Percentiles rank a stretch among this genome's conserved stretches.
Conservation (phyloP, 2,329 filamentous ascomycete species). For the Colletotrichum acutatum region DNA sequence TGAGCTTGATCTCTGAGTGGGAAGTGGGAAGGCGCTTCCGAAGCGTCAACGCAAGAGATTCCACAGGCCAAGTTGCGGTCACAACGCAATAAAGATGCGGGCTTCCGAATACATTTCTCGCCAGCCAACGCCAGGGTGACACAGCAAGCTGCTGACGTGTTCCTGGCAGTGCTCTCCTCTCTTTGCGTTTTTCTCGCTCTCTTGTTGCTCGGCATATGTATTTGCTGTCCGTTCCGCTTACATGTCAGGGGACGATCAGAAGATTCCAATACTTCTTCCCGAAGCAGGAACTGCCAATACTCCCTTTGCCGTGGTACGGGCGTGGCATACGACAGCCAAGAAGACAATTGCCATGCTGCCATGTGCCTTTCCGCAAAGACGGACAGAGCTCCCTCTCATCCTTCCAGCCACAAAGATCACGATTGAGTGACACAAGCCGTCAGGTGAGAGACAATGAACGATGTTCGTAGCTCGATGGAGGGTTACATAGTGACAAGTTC, state of each 20-base stretch:
- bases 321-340: constrained; percentile 27
- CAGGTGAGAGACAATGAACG: not conserved
- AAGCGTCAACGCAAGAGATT: not conserved
- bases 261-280: not conserved
- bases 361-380: constrained; percentile 30
- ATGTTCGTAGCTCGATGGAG: not conserved
- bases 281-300: not conserved
- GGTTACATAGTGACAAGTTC: not conserved
- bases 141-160: not conserved
- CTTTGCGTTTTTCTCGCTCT: not conserved
- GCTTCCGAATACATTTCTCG: not conserved
- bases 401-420: constrained; percentile 13
- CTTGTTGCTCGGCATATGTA: not conserved
- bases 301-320: not conserved
- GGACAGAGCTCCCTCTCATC: constrained; percentile 2
- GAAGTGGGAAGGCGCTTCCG: not conserved
- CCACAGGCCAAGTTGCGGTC: not conserved
- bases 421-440: constrained; percentile 10
- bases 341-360: constrained; percentile 15
- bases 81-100: not conserved
- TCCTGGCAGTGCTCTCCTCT: not conserved
- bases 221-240: not conserved
- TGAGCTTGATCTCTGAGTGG: not conserved
- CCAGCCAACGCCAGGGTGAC: not conserved
- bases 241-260: too few species aligned